phyloP scores from a whole-genome alignment of 1,284 basidiomycete genomes.

The Xerocomus nothofagi region DNA sequence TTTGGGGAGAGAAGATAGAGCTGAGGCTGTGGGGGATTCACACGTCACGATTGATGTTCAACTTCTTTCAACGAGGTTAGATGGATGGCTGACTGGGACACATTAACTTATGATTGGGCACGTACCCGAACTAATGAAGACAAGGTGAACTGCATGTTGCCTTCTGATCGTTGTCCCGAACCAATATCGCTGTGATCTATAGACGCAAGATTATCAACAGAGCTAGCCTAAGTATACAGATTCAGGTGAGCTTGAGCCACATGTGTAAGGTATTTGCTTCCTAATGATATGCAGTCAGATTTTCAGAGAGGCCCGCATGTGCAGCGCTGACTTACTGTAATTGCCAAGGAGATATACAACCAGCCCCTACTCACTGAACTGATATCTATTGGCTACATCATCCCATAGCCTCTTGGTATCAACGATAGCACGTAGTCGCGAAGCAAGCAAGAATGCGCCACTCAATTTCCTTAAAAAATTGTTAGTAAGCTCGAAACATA shows the following conservation, averaged over 20 bases:
- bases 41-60: not conserved
- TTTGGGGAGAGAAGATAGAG: constrained; percentile 27
- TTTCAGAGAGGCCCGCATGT: not conserved
- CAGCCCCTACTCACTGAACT: constrained; percentile 12
- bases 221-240: not conserved
- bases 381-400: constrained; percentile 44
- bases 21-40: not conserved
- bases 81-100: not conserved
- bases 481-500: not conserved
- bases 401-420: constrained; percentile 76
- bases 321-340: constrained; percentile 5
- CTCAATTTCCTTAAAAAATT: constrained; percentile 70
- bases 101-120: not conserved
- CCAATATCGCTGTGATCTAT: not conserved
- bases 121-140: not conserved
- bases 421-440: constrained; percentile 76
- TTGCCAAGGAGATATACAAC: not conserved
- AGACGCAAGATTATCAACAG: not conserved
- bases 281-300: not conserved
- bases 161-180: not conserved
- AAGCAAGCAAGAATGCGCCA: constrained; percentile 90
- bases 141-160: not conserved
- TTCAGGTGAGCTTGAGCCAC: constrained; percentile 5
- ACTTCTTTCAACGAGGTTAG: not conserved
- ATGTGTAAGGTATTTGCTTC: not conserved